Percentiles rank a stretch among this genome's conserved stretches.
Conservation (phyloP, 441 rosid genomes). For the Caryocar brasiliense region DNA sequence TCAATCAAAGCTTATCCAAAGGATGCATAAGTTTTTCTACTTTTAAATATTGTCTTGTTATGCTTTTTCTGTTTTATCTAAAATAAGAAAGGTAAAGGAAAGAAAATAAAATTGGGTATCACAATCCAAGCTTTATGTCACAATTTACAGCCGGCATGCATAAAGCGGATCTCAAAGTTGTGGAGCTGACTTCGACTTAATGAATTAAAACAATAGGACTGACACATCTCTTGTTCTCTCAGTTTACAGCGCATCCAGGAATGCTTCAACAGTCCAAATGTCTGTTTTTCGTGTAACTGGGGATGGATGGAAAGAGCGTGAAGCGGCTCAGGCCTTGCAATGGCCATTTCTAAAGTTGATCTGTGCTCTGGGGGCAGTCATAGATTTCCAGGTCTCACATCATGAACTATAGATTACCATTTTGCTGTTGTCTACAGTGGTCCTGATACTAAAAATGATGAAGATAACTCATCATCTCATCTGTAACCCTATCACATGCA, state of each 20-base stretch:
- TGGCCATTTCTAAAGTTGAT: slow-evolving; percentile 86
- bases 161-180: too few relatives aligned
- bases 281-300: slow-evolving; percentile 70
- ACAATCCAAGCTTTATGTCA: too few relatives aligned
- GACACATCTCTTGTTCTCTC: too few relatives aligned
- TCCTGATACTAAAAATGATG: slow-evolving; percentile 23
- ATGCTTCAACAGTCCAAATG: slow-evolving; percentile 36
- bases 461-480: slow-evolving; percentile 15
- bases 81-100: too few relatives aligned
- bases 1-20: too few relatives aligned
- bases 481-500: neutral
- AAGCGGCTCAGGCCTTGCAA: slow-evolving; percentile 69
- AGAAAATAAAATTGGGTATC: too few relatives aligned
- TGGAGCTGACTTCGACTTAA: too few relatives aligned
- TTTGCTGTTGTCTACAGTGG: slow-evolving; percentile 53
- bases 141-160: too few relatives aligned
- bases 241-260: slow-evolving; percentile 69
- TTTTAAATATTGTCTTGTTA: too few relatives aligned
- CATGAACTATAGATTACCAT: slow-evolving; percentile 53
- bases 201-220: too few relatives aligned
- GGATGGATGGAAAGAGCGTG: slow-evolving; percentile 90
- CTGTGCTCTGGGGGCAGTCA: slow-evolving; percentile 44
- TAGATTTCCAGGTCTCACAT: slow-evolving; percentile 75
- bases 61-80: too few relatives aligned
- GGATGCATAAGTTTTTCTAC: too few relatives aligned